Percentiles rank a stretch among this genome's conserved stretches.
phyloP scores from a whole-genome alignment of 495 filamentous ascomycete species.

The Lasiosphaeria miniovina region DNA sequence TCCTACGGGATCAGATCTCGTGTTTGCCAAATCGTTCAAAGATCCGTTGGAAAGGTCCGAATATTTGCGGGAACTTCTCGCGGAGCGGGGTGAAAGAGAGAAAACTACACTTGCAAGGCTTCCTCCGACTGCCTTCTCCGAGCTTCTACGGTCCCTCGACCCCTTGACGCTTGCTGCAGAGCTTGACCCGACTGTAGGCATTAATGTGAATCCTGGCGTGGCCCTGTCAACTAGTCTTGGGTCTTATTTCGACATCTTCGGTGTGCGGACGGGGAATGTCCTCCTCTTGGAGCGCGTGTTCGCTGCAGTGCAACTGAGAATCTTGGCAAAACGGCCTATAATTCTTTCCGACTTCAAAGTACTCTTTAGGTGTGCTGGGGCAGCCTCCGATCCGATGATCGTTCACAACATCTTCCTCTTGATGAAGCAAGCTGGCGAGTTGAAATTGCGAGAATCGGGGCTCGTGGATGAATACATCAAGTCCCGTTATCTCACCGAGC shows the following conservation, averaged over 20 bases:
- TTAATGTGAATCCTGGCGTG: constrained; percentile 25
- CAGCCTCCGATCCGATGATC: constrained; percentile 23
- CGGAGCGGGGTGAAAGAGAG: background rate
- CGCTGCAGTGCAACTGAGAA: constrained; percentile 20
- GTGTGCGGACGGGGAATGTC: constrained; percentile 29
- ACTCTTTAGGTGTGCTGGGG: constrained; percentile 35
- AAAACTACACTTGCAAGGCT: constrained; percentile 13
- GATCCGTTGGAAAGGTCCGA: background rate
- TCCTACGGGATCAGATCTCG: too few species aligned
- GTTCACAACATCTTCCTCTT: constrained; percentile 26
- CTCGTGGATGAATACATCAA: constrained; percentile 29
- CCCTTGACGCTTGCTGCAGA: constrained; percentile 25
- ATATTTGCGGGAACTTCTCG: constrained; percentile 3
- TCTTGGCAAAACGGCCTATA: constrained; percentile 20
- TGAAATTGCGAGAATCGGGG: background rate
- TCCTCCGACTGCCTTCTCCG: constrained; percentile 35
- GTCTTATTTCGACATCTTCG: constrained; percentile 29
- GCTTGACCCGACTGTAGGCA: constrained; percentile 23
- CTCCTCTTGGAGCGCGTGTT: constrained; percentile 22
- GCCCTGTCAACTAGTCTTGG: constrained; percentile 24
- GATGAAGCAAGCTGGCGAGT: constrained; percentile 6
- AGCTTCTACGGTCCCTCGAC: constrained; percentile 36
- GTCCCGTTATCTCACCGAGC: constrained; percentile 37
- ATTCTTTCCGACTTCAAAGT: constrained; percentile 30
- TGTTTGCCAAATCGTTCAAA: background rate